Evolutionary conservation across 306 rosid genomes (phyloP).

Genomic region (Trichosanthes truncata): DNA sequence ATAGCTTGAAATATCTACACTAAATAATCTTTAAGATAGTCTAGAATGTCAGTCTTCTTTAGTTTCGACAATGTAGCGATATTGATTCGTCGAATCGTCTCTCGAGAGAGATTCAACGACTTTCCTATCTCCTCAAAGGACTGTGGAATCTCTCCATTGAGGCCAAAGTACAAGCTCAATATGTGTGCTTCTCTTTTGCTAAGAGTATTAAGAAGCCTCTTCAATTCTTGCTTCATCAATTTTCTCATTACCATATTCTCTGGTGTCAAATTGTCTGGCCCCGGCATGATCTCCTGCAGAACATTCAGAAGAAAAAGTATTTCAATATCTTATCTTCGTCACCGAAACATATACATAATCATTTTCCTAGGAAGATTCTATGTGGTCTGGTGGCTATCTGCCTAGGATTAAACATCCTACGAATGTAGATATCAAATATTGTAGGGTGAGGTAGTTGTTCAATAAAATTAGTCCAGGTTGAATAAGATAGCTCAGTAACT

Average conservation of each 20-base stretch:
- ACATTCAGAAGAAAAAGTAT: neutral
- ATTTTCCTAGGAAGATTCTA: neutral
- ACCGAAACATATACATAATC: neutral
- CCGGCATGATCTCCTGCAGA: constrained; percentile 59
- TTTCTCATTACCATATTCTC: constrained; percentile 44
- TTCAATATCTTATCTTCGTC: neutral
- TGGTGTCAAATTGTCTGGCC: constrained; percentile 50
- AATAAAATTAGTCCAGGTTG: neutral
- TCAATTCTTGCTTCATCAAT: constrained; percentile 38
- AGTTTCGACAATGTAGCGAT: constrained; percentile 46
- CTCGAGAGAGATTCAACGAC: constrained; percentile 51
- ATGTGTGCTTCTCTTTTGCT: constrained; percentile 50
- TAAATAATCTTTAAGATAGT: constrained; percentile 18
- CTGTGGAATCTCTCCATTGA: constrained; percentile 41
- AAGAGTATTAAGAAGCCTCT: constrained; percentile 39
- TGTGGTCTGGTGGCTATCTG: neutral
- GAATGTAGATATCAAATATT: no score
- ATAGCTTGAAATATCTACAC: neutral
- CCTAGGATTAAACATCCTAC: neutral
- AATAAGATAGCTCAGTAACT: neutral
- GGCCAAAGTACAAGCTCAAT: constrained; percentile 49
- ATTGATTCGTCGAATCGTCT: constrained; percentile 51
- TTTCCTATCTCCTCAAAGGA: constrained; percentile 65
- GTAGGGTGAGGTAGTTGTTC: neutral
- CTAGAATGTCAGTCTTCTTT: constrained; percentile 16